These are phyloP conservation scores for Aureobasidium leucospermi DNA, from an alignment of 2,329 filamentous ascomycete genomes.

Conservation along the genomic window DNA sequence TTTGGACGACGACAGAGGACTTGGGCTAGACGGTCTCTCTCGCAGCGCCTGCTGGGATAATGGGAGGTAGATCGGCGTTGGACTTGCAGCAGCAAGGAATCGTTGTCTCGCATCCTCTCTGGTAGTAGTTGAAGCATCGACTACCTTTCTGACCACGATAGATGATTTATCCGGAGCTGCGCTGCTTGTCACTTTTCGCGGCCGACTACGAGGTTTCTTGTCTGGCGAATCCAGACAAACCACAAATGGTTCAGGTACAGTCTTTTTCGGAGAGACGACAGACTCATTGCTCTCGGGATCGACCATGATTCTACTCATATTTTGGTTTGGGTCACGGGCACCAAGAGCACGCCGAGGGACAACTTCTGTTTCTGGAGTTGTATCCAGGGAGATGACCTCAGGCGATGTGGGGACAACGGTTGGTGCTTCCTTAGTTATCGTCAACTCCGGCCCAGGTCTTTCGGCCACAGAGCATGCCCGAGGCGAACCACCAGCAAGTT, in stretches of 20 bases:
- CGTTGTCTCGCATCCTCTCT: neutral
- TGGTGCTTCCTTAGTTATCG: no score
- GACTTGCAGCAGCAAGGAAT: neutral
- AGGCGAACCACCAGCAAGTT: neutral
- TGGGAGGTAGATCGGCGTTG: neutral
- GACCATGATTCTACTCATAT: neutral
- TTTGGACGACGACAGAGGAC: slow-evolving; percentile 5
- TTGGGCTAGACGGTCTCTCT: neutral
- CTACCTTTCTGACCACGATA: neutral
- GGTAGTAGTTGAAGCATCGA: neutral
- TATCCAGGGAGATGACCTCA: neutral
- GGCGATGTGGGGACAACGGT: no score
- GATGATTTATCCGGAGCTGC: neutral
- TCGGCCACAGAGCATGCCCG: neutral
- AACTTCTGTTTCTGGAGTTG: neutral
- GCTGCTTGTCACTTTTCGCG: slow-evolving; percentile 17
- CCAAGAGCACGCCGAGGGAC: neutral
- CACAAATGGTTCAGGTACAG: neutral
- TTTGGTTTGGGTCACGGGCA: slow-evolving; percentile 1
- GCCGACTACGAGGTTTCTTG: slow-evolving; percentile 20
- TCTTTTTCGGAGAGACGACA: neutral
- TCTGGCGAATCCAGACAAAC: neutral
- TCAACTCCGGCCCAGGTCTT: neutral
- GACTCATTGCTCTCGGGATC: neutral
- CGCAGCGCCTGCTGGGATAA: neutral